phyloP scores from a whole-genome alignment of 2,329 filamentous ascomycete species.

The Xylariaceae sp. region DNA sequence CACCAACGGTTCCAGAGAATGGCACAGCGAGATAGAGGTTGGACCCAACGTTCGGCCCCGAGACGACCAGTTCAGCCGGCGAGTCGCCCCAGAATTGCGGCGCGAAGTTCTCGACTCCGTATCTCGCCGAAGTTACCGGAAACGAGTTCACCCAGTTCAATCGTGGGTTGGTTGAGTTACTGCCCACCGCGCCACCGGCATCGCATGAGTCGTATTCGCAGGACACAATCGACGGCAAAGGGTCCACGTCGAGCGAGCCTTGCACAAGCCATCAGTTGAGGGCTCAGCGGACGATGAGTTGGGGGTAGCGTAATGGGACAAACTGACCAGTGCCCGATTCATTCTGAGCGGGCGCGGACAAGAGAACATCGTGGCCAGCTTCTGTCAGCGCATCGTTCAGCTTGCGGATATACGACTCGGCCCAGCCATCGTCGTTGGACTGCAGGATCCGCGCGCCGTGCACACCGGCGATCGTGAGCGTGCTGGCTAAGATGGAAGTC shows the following conservation, averaged over 20 bases:
- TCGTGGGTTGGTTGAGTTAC: conserved; percentile 52
- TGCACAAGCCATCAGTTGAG: neutral
- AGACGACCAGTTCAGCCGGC: conserved; percentile 58
- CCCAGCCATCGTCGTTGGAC: conserved; percentile 72
- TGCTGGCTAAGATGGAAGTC: neutral
- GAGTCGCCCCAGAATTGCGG: conserved; percentile 50
- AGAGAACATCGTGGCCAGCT: conserved; percentile 57
- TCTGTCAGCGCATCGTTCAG: conserved; percentile 53
- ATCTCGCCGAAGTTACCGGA: conserved; percentile 60
- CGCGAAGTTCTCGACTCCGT: conserved; percentile 56
- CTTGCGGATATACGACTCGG: conserved; percentile 61
- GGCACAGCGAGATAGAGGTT: conserved; percentile 48
- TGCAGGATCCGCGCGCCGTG: conserved; percentile 53
- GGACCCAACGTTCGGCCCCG: conserved; percentile 56
- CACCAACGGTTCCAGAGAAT: conserved; percentile 66
- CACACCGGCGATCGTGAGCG: conserved; percentile 13
- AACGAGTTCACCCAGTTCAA: conserved; percentile 71
- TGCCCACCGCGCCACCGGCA: conserved; percentile 50
- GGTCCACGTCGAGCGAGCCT: conserved; percentile 52
- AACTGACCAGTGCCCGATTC: conserved; percentile 56
- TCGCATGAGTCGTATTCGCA: conserved; percentile 63
- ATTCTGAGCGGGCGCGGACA: conserved; percentile 65
- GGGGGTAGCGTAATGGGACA: neutral
- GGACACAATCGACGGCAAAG: conserved; percentile 41
- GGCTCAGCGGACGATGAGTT: conserved; percentile 5